These are phyloP conservation scores for Russula sp. DNA, from an alignment of 768 basidiomycete genomes.

Conservation along the genomic window DNA sequence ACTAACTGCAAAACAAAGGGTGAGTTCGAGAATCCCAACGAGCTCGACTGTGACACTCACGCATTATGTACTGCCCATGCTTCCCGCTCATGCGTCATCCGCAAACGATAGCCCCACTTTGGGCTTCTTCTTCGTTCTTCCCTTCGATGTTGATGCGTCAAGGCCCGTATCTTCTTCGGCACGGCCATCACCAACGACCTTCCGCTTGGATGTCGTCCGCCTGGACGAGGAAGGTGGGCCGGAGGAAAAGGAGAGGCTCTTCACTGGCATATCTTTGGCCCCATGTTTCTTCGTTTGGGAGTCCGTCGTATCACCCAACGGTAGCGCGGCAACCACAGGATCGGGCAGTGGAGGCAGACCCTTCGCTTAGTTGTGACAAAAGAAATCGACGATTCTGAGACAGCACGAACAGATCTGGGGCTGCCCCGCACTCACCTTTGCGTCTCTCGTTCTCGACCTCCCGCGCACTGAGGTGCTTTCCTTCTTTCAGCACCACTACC, in stretches of 20 bases:
- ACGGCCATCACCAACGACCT: slow-evolving; percentile 32
- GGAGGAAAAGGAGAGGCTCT: slow-evolving; percentile 39
- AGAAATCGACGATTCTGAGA: neutral
- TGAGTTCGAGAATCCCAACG: neutral
- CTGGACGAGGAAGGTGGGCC: slow-evolving; percentile 22
- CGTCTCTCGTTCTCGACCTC: slow-evolving; percentile 76
- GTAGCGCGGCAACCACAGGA: slow-evolving; percentile 15
- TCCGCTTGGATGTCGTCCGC: slow-evolving; percentile 30
- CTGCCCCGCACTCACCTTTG: slow-evolving; percentile 44
- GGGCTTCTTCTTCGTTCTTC: slow-evolving; percentile 48
- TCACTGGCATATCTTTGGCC: slow-evolving; percentile 9
- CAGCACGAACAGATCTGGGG: too few relatives aligned
- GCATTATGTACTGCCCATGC: neutral
- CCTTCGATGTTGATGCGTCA: slow-evolving; percentile 33
- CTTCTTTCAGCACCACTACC: slow-evolving; percentile 81
- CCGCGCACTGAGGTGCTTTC: slow-evolving; percentile 75
- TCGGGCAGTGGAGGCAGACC: slow-evolving; percentile 53
- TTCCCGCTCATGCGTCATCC: slow-evolving; percentile 43
- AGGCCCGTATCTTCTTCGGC: slow-evolving; percentile 28
- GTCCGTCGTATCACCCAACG: slow-evolving; percentile 1
- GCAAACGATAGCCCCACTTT: slow-evolving; percentile 51
- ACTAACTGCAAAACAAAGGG: neutral
- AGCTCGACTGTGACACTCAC: neutral
- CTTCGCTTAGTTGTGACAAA: slow-evolving; percentile 40
- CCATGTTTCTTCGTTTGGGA: slow-evolving; percentile 13